A percentile compares a stretch with the other conserved stretches of the same genome.
Conservation (phyloP, 2,329 filamentous ascomycete species). For the Sporothrix brunneoviolacea region DNA sequence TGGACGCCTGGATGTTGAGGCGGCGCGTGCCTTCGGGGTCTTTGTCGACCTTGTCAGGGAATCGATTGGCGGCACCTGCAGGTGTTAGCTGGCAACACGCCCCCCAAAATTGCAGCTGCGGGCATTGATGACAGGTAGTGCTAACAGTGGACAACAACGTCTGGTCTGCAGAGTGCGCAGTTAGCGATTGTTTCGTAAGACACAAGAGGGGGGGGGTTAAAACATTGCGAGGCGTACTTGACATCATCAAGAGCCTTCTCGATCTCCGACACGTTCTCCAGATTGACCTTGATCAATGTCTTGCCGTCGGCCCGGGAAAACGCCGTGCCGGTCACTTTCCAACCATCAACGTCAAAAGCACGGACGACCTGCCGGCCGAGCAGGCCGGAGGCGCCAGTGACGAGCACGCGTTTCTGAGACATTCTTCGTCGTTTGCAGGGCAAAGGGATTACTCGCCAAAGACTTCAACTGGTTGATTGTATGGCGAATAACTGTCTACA, state of each 20-base stretch:
- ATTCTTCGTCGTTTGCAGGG: too few species aligned
- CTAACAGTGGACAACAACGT: slow-evolving; percentile 79
- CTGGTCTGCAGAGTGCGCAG: too few species aligned
- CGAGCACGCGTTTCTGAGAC: slow-evolving; percentile 44
- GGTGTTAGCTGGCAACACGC: too few species aligned
- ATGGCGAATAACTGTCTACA: too few species aligned
- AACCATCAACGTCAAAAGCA: slow-evolving; percentile 60
- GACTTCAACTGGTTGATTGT: too few species aligned
- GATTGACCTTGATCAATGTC: slow-evolving; percentile 55
- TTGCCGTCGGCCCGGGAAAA: slow-evolving; percentile 66
- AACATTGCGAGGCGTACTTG: too few species aligned
- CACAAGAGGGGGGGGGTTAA: too few species aligned
- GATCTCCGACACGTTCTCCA: slow-evolving; percentile 41
- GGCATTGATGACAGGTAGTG: too few species aligned
- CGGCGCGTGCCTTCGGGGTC: slow-evolving; percentile 68
- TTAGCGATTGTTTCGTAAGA: too few species aligned
- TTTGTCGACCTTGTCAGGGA: slow-evolving; percentile 76
- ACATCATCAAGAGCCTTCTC: slow-evolving; percentile 43
- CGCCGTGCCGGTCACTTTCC: slow-evolving; percentile 67
- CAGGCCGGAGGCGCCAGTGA: slow-evolving; percentile 81
- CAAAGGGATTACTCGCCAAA: too few species aligned
- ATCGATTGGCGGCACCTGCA: slow-evolving; percentile 82
- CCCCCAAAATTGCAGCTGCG: too few species aligned
- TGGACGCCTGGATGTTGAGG: slow-evolving; percentile 68
- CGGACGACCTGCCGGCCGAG: slow-evolving; percentile 72